Evolutionary conservation across 495 filamentous ascomycete genomes (phyloP), one percentile per base, ranked within the genome.

Genomic region (Xylaria bambusicola): DNA sequence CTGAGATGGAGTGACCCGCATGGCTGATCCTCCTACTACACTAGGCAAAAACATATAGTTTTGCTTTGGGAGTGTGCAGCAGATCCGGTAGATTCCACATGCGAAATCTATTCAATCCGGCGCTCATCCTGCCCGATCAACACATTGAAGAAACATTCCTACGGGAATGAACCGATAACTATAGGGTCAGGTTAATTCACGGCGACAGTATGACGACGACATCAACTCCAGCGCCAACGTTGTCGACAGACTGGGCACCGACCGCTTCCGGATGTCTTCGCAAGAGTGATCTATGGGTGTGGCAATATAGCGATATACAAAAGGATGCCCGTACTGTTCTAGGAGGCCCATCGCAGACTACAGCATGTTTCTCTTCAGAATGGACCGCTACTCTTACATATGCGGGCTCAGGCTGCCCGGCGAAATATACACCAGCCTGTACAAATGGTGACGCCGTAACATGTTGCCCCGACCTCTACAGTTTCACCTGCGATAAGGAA

Each of bases 301-400:
- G 69, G 69, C 60, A 65, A 17, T 66, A 60, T 18, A 27, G 51
- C 17, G 12, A 6, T 10, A 20, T 20, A 15, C 6, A 7, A 0
- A 4, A 6, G 0, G 65, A 71, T 24, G 49, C 53, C 2, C 58
- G 64, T 18, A 71, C 69, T 0, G 69, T 70, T 8, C 52, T 71
- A 1, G 69, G 69, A n/a, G 69, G 69, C 0, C 66, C 69, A 21
- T 65, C 66, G 29, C 66, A 71, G 45, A 66, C 56, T 15, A 55
- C 62, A 1, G 48, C 64, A 15, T 71, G 69, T 55, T 56, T 71
- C 29, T 57, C 69, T 2, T 58, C 69, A 6, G 45, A 60, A 15
- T 71, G 69, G 69, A 31, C 29, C 35, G 35, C 62, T 0, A 59
- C 55, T 6, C 10, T 45, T 31, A 61, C 60, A 18, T 71, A 70